Percentiles rank a stretch among this genome's conserved stretches.
Evolutionary conservation across 441 rosid species (phyloP).

Genomic region (Euphorbia schlechtendalii): DNA sequence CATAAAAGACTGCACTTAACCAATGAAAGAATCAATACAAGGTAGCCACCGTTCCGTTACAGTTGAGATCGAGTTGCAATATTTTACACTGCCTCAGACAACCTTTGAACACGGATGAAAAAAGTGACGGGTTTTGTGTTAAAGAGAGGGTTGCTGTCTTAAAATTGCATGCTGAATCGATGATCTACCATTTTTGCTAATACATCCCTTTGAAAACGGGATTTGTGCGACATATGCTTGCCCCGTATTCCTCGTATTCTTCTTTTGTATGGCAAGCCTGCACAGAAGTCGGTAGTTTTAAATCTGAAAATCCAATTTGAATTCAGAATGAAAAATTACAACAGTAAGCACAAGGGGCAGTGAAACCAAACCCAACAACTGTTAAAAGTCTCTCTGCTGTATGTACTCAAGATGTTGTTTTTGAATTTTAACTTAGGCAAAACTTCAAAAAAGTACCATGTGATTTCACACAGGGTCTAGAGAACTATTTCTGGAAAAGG

Average conservation of each 20-base stretch:
- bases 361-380: slow-evolving; percentile 3
- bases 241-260: slow-evolving; percentile 95
- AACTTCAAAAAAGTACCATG: too few species aligned
- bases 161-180: too few species aligned
- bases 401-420: too few species aligned
- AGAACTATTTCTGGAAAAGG: too few species aligned
- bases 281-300: slow-evolving; percentile 13
- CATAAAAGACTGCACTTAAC: too few species aligned
- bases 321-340: too few species aligned
- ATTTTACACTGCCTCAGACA: slow-evolving; percentile 27
- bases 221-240: slow-evolving; percentile 97
- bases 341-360: too few species aligned
- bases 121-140: background rate
- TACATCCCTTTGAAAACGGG: slow-evolving; percentile 99
- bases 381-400: background rate
- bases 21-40: slow-evolving; percentile 35
- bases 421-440: too few species aligned
- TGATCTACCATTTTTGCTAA: slow-evolving; percentile 20
- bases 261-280: slow-evolving; percentile 98
- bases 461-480: too few species aligned
- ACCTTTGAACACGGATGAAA: slow-evolving; percentile 9
- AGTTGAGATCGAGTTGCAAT: slow-evolving; percentile 12
- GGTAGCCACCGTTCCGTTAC: too few species aligned
- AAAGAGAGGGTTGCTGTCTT: too few species aligned
- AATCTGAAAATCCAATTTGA: background rate